These are phyloP conservation scores for Ascochyta koolunga DNA, from an alignment of 2,329 filamentous ascomycete genomes.

Conservation along the genomic window DNA sequence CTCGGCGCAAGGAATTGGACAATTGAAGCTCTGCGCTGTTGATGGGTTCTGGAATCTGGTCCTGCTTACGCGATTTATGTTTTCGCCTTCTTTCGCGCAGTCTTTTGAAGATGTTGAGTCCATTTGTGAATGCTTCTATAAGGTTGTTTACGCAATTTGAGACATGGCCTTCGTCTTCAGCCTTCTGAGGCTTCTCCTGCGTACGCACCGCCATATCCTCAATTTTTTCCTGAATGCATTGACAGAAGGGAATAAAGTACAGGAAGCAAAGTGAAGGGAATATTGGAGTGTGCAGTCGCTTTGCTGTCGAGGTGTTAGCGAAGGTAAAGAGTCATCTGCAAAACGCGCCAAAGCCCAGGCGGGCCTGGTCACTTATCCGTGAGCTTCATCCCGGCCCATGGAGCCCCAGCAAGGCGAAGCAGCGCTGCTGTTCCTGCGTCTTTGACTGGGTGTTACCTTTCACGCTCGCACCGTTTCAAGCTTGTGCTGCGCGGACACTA, in stretches of 20 bases:
- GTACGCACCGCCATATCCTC: conserved; percentile 33
- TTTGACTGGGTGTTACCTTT: conserved; percentile 38
- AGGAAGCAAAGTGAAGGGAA: conserved; percentile 21
- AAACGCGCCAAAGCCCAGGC: conserved; percentile 25
- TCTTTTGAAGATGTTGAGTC: conserved; percentile 54
- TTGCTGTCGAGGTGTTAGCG: conserved; percentile 27
- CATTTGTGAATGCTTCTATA: conserved; percentile 53
- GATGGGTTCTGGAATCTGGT: conserved; percentile 22
- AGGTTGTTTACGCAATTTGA: conserved; percentile 49
- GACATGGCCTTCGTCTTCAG: conserved; percentile 35
- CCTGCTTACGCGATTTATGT: conserved; percentile 37
- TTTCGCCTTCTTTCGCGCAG: conserved; percentile 45
- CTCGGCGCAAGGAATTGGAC: conserved; percentile 49
- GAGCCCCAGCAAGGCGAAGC: conserved; percentile 10
- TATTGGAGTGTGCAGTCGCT: conserved; percentile 21
- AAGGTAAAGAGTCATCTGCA: conserved; percentile 34
- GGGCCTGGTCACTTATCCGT: conserved; percentile 39
- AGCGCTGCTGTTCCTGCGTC: conserved; percentile 39
- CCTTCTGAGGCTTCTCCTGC: conserved; percentile 24
- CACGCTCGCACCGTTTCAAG: conserved; percentile 32
- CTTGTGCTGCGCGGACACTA: conserved; percentile 23
- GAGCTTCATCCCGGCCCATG: conserved; percentile 27
- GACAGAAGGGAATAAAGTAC: conserved; percentile 16
- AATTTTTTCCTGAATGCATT: conserved; percentile 13
- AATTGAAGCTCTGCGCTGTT: conserved; percentile 47